Conservation (phyloP, 495 filamentous ascomycete species). For the Neurospora sp. region DNA sequence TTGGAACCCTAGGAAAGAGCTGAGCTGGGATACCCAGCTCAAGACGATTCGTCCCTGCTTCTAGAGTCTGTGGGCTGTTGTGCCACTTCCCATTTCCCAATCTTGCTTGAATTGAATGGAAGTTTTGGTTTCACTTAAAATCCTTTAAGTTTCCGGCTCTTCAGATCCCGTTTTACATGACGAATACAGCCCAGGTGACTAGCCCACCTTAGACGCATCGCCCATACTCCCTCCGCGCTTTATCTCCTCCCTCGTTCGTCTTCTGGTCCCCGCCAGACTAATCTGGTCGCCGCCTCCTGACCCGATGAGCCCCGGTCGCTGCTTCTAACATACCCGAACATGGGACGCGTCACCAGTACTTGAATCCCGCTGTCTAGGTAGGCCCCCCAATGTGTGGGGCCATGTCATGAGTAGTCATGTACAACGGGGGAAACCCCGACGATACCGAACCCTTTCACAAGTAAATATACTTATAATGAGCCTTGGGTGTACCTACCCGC, state of each 20-base stretch:
- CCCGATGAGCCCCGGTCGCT: background rate
- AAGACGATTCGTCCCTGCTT: background rate
- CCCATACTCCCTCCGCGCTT: background rate
- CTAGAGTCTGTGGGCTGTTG: background rate
- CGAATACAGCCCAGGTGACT: background rate
- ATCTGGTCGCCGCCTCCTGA: background rate
- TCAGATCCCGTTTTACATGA: background rate
- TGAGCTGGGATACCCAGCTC: background rate
- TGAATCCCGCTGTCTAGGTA: background rate
- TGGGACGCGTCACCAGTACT: background rate
- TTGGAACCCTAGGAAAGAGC: background rate
- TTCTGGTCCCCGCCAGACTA: background rate
- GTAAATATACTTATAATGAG: background rate
- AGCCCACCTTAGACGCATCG: background rate
- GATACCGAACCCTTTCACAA: background rate
- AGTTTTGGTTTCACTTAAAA: background rate
- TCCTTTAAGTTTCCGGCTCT: background rate
- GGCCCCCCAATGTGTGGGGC: background rate
- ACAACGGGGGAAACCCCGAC: background rate
- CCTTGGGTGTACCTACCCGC: background rate
- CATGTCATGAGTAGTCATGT: background rate
- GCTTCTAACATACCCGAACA: background rate
- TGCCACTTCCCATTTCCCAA: background rate
- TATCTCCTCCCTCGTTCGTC: background rate
- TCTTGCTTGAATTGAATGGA: background rate